phyloP scores from a whole-genome alignment of 23 red algal species.

The Porphyridium purpureum region DNA sequence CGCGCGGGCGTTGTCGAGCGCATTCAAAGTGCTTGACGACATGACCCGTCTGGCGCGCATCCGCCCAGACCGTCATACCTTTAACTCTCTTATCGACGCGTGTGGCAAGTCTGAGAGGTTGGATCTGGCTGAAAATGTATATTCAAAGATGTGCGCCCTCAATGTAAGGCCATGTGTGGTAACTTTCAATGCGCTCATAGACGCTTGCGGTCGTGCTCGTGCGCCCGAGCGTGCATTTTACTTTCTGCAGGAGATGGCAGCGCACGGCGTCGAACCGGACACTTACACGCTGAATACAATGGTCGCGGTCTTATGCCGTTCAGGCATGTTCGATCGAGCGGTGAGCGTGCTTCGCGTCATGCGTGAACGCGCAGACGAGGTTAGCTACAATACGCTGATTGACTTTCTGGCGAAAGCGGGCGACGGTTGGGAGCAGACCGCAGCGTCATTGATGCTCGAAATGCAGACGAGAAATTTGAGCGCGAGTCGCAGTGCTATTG shows the following conservation, averaged over 20 bases:
- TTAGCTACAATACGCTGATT: slow-evolving; percentile 93
- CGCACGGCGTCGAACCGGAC: slow-evolving; percentile 54
- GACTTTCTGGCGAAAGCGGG: slow-evolving; percentile 56
- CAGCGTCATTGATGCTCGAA: too few species aligned
- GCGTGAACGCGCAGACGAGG: slow-evolving; percentile 36
- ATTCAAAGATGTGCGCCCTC: slow-evolving; percentile 25
- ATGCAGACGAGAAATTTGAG: too few species aligned
- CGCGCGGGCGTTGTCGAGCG: slow-evolving; percentile 33
- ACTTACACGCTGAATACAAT: slow-evolving; percentile 74
- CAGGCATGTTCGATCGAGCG: slow-evolving; percentile 38
- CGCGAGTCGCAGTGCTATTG: too few species aligned
- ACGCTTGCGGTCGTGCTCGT: slow-evolving; percentile 28
- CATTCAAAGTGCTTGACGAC: slow-evolving; percentile 36
- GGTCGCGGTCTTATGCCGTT: slow-evolving; percentile 48
- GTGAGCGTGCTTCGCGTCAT: slow-evolving; percentile 46
- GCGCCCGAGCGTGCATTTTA: slow-evolving; percentile 34
- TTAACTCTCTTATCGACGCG: slow-evolving; percentile 80
- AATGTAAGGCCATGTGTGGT: slow-evolving; percentile 46
- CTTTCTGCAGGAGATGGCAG: slow-evolving; percentile 27
- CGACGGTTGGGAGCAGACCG: too few species aligned
- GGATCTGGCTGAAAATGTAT: slow-evolving; percentile 58
- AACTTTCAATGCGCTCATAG: slow-evolving; percentile 61
- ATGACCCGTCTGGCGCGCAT: slow-evolving; percentile 37
- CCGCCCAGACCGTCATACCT: slow-evolving; percentile 46
- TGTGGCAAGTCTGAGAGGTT: slow-evolving; percentile 46